Evolutionary conservation across 75 land plant species (phyloP).

Genomic region (Selaginella tamariscina): DNA sequence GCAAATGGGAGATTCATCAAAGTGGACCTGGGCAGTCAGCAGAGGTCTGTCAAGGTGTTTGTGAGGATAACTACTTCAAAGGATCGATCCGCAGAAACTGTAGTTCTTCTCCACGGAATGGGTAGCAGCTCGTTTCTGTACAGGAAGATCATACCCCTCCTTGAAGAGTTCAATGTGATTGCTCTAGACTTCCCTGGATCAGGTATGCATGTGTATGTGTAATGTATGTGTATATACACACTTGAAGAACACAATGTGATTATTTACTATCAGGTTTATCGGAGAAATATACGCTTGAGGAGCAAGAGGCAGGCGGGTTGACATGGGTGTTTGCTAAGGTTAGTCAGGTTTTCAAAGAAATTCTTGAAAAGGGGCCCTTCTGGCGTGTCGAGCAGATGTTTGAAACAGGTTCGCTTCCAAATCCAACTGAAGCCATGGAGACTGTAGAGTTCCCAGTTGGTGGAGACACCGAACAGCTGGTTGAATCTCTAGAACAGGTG

Average conservation of each 20-base stretch:
- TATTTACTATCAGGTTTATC: too few relatives aligned
- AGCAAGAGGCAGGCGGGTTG: conserved; percentile 5
- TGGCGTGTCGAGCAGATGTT: conserved; percentile 72
- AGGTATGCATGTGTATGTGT: too few relatives aligned
- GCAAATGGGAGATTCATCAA: conserved; percentile 47
- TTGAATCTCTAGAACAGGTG: conserved; percentile 37
- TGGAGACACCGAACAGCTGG: conserved; percentile 24
- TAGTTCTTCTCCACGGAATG: conserved; percentile 55
- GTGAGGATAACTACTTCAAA: conserved; percentile 12
- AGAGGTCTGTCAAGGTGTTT: conserved; percentile 40
- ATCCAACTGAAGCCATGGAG: conserved; percentile 17
- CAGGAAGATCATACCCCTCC: conserved; percentile 25
- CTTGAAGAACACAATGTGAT: too few relatives aligned
- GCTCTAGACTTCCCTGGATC: conserved; percentile 74
- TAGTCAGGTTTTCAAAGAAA: conserved; percentile 36
- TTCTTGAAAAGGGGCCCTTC: conserved; percentile 65
- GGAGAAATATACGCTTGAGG: conserved; percentile 28
- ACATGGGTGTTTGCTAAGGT: conserved; percentile 27
- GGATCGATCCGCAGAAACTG: conserved; percentile 23
- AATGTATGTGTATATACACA: too few relatives aligned
- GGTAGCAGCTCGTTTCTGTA: conserved; percentile 63
- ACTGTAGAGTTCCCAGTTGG: conserved; percentile 14
- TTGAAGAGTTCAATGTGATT: conserved; percentile 41
- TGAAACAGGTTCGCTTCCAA: conserved; percentile 50
- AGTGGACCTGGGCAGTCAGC: conserved; percentile 27